Percentiles rank a stretch among this genome's conserved stretches.
Conservation (phyloP, 768 basidiomycete genomes). For the Strobilomyces echinocephalus region DNA sequence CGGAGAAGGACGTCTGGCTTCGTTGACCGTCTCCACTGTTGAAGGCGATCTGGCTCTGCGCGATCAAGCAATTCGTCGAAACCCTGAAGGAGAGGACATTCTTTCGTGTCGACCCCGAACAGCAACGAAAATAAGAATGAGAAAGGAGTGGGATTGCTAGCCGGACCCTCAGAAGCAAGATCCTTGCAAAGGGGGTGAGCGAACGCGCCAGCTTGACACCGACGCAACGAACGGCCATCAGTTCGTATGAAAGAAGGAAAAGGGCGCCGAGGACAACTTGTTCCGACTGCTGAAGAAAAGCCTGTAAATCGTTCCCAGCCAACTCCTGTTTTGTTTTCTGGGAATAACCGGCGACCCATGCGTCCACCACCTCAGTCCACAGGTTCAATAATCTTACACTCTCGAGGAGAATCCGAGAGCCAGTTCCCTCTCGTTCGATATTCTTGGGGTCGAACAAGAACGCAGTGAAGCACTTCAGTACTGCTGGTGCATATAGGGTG, state of each 20-base stretch:
- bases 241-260: constrained; percentile 66
- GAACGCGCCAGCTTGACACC: constrained; percentile 65
- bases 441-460: constrained; percentile 70
- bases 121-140: constrained; percentile 44
- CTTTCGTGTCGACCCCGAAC: constrained; percentile 46
- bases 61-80: constrained; percentile 65
- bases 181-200: constrained; percentile 45
- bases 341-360: constrained; percentile 54
- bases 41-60: constrained; percentile 54
- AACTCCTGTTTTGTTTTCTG: constrained; percentile 37
- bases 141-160: constrained; percentile 24
- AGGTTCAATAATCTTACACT: constrained; percentile 60
- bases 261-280: constrained; percentile 70
- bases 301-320: constrained; percentile 38
- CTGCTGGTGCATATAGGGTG: constrained; percentile 45
- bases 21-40: constrained; percentile 60
- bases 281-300: constrained; percentile 42
- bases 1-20: constrained; percentile 55
- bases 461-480: constrained; percentile 60
- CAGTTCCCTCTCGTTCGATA: constrained; percentile 60
- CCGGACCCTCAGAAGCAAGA: constrained; percentile 34
- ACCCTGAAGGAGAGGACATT: constrained; percentile 49
- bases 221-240: constrained; percentile 44
- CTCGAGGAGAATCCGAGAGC: constrained; percentile 60
- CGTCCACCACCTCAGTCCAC: constrained; percentile 70